Evolutionary conservation across 2,329 filamentous ascomycete genomes (phyloP).

Genomic region (Pyrenochaeta sp.): DNA sequence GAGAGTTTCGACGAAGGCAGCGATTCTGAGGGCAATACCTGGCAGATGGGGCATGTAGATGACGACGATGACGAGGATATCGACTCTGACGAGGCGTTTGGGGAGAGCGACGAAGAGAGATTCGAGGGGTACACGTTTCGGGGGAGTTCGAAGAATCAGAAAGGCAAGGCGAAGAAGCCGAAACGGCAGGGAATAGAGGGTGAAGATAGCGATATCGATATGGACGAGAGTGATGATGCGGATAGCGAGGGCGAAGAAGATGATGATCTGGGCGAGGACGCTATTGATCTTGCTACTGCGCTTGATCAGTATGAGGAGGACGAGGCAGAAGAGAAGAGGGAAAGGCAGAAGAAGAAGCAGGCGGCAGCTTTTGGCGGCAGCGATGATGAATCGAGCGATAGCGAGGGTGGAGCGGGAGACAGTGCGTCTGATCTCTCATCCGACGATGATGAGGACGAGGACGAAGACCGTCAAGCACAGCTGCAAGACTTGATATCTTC

Average conservation of each 20-base stretch:
- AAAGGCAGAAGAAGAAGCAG: conserved; percentile 49
- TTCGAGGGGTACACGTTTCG: conserved; percentile 80
- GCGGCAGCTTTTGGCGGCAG: conserved; percentile 57
- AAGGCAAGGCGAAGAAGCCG: conserved; percentile 55
- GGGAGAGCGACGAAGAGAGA: conserved; percentile 84
- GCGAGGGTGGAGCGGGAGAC: conserved; percentile 54
- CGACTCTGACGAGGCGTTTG: conserved; percentile 84
- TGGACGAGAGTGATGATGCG: conserved; percentile 57
- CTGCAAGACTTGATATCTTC: conserved; percentile 74
- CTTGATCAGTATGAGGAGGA: conserved; percentile 60
- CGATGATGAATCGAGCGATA: conserved; percentile 62
- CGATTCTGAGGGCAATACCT: conserved; percentile 86
- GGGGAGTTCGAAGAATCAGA: conserved; percentile 62
- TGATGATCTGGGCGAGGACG: conserved; percentile 70
- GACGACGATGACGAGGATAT: conserved; percentile 74
- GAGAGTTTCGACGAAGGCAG: conserved; percentile 76
- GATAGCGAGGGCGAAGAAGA: conserved; percentile 64
- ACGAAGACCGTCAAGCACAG: conserved; percentile 66
- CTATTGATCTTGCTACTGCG: conserved; percentile 69
- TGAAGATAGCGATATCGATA: conserved; percentile 53
- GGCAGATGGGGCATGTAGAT: conserved; percentile 76
- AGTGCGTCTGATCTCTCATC: conserved; percentile 60
- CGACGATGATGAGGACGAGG: conserved; percentile 56
- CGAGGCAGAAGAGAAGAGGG: conserved; percentile 39
- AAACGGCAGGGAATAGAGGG: conserved; percentile 36